Evolutionary conservation across 139 green algal species (phyloP), one percentile per base, ranked within the genome.

Genomic region (Closterium sp.): DNA sequence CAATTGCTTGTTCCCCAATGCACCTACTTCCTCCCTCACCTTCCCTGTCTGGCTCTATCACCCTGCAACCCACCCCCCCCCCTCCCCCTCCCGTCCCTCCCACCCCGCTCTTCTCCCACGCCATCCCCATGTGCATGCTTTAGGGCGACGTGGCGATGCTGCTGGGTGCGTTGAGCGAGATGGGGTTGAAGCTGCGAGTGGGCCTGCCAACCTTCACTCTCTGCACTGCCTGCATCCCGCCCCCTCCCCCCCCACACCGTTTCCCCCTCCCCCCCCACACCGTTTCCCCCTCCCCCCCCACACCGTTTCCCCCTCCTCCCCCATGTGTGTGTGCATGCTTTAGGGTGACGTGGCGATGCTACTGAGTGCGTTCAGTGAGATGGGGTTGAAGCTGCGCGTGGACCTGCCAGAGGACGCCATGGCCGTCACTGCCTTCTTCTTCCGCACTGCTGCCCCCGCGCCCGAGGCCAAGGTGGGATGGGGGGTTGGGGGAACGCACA

Each of bases 341-440:
- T 88, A 94, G 91, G 84, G 38, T 0, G 92, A 94, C 90, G 88
- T 92, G 34, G 34, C 90, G 21, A 89, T 73, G 62, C 90, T 94
- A 32, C 92, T 94, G 32, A 94, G 92, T 86, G 91, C 92, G 50
- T 94, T 94, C 42, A 29, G 21, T 17, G 92, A 94, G 90, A 94
- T 94, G 92, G 92, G 92, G 45, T 32, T 94, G 90, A 27, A 88
- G 34, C 90, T 94, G 32, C 92, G 91, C 5, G 88, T 87, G 24
- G 92, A 94, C 62, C 91, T 94, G 85, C 92, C 92, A 9, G 92
- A 94, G 17, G 92, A 94, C 29, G 42, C 79, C 62, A 94, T 94
- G 92, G 90, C 90, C 21, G 31, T 94, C 92, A 94, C 89, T 24
- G 24, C 32, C 85, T 94, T 94, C 90, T 94, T 94, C 92, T 94